Base-by-base conservation (phyloP, 306 rosid genomes). In the Dryas octopetala region DNA sequence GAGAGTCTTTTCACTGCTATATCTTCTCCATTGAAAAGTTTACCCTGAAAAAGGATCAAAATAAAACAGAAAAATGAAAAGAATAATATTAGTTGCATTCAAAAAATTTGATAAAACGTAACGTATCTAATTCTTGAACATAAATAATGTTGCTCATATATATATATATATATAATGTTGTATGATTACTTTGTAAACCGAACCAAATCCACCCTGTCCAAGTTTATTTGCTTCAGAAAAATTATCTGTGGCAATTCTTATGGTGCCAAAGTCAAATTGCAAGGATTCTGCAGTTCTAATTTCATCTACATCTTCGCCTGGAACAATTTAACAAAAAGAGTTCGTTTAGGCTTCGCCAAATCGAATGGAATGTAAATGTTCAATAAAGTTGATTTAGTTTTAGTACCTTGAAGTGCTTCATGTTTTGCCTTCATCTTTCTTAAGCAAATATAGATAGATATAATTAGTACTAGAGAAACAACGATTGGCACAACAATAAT, bases 171-270 rank as follows among this genome's bases (percentile, higher is more conserved):
- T 28, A 28, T 28, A 28, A 28, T 28, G 38, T 28, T 28, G 38
- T 28, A 28, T 28, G 38, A 28, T 28, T 84, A 88, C 92, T 88
- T 73, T 86, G 72, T 86, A 90, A 74, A 87, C 88, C 59, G 75
- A 60, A 48, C 96, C 96, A 76, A 87, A 87, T 64, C 90, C 88
- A 16, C 92, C 92, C 73, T 84, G 72, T 55, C 96, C 91, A 46
- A 87, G 82, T 50, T 82, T 88, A 16, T 88, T 88, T 62, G 52
- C 79, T 49, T 80, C 76, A 23, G 86, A 82, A 66, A 90, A 87
- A 59, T 84, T 44, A 68, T 84, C 23, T 4, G 90, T 85, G 1
- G 88, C 85, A 0, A 46, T 55, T 74, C 41, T 59, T 59, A 87
- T 83, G 12, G 76, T 71, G 19, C 53, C 73, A 45, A 83, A 85